Evolutionary conservation across 305 asterid genomes (phyloP).

Genomic region (Fraxinus nigra): DNA sequence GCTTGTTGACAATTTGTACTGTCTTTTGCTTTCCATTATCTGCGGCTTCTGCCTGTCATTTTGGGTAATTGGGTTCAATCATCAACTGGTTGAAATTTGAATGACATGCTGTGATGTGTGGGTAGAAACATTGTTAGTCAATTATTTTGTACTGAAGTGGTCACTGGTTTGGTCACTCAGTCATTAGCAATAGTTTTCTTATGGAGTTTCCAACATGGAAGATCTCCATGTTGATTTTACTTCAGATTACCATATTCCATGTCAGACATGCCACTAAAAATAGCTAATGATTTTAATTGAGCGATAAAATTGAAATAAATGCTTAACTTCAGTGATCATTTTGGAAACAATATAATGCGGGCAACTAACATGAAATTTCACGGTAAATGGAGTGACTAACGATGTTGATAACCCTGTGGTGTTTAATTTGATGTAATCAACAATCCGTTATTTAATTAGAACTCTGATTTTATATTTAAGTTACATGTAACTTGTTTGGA

Average conservation of each 20-base stretch:
- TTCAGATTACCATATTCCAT: background rate
- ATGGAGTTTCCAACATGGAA: background rate
- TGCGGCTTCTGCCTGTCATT: background rate
- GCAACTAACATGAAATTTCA: background rate
- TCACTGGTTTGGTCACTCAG: background rate
- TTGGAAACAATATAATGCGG: background rate
- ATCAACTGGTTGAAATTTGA: background rate
- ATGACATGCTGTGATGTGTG: background rate
- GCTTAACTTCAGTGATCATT: background rate
- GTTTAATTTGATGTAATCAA: background rate
- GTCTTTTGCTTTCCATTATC: background rate
- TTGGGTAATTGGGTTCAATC: background rate
- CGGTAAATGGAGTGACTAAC: background rate
- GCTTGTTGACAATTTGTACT: background rate
- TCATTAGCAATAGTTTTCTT: background rate
- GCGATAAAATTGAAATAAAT: background rate
- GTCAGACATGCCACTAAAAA: background rate
- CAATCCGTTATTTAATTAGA: background rate
- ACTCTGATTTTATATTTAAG: background rate
- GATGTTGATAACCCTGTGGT: background rate
- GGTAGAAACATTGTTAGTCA: background rate
- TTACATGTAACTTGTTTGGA: conserved; percentile 6
- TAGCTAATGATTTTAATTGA: background rate
- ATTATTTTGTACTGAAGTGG: background rate
- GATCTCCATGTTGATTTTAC: background rate